phyloP scores from a whole-genome alignment of 148 eudicot species.

The Chenopodium suecicum region DNA sequence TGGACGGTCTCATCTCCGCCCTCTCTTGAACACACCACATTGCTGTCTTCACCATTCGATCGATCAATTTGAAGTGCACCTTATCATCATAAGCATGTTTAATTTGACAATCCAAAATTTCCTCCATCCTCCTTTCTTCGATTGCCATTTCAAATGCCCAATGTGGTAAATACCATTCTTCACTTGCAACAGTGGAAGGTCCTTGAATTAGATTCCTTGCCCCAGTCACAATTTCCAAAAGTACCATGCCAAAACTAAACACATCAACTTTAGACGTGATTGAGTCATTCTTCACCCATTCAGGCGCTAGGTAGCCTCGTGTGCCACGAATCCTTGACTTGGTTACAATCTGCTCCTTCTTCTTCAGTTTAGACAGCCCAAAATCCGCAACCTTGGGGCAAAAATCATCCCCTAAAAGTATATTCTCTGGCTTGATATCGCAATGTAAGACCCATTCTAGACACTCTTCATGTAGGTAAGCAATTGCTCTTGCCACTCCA shows the following conservation, averaged over 20 bases:
- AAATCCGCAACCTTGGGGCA: conserved; percentile 91
- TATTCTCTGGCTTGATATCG: conserved; percentile 89
- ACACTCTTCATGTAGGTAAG: conserved; percentile 85
- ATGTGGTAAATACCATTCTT: conserved; percentile 76
- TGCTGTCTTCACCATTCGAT: conserved; percentile 88
- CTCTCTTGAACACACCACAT: conserved; percentile 95
- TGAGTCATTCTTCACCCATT: conserved; percentile 65
- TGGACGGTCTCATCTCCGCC: conserved; percentile 79
- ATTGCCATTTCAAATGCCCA: conserved; percentile 84
- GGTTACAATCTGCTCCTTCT: conserved; percentile 67
- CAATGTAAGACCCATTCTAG: conserved; percentile 90
- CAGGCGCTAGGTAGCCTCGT: conserved; percentile 88
- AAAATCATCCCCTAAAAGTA: conserved; percentile 79
- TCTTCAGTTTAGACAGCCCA: conserved; percentile 71
- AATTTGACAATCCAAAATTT: conserved; percentile 58
- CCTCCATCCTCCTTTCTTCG: conserved; percentile 61
- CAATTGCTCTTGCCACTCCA: conserved; percentile 90
- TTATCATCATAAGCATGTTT: conserved; percentile 50
- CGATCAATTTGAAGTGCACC: conserved; percentile 53
- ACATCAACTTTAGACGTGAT: conserved; percentile 86
- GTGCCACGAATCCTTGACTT: conserved; percentile 73
- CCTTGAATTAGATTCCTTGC: conserved; percentile 50
- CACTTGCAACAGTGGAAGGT: conserved; percentile 55
- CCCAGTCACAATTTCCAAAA: conserved; percentile 73
- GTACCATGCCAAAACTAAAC: conserved; percentile 78